Base-by-base conservation (phyloP, 1,284 basidiomycete genomes). In the Cerioporus squamosus region DNA sequence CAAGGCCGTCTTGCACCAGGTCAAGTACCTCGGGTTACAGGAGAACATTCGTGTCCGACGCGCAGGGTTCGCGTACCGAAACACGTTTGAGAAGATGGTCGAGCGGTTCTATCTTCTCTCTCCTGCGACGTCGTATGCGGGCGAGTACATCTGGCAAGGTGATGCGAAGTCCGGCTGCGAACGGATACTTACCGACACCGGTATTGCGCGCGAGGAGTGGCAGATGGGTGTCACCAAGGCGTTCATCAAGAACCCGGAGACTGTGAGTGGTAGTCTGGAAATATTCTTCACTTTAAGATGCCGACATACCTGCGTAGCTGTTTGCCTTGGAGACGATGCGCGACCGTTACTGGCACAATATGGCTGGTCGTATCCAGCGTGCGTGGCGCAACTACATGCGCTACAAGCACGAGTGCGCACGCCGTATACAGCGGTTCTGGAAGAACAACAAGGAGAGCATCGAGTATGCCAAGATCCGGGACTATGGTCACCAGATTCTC, bases 181-280 rank as follows among this genome's bases (percentile, higher is more conserved):
- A 76, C 87, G 88, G 66, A 99, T 99, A 63, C 79, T 99, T 49
- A 92, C 84, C 63, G 97, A 99, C 70, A 97, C 95, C 15, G 96
- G 96, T 44, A 99, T 99, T 66, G 86, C 94, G 2, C 90, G 87
- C 68, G 97, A 98, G 55, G 96, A 99, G 75, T 99, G 97, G 97
- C 97, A 99, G 77, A 97, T 99, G 95, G 97, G 97, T 64, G 87
- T 91, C 2, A 97, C 97, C 12, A 99, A 99, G 72, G 97, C 97
- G 0, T 99, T 99, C 75, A 99, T 99, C 79, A 99, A 99, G 83
- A 98, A 97, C 72, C 97, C 97, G 0, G 97, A 99, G 75, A 99
- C 97, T 40, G 94, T 95, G 69, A 65, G 33, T 36, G 3, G 9
- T 12, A 15, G 6, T 36, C 33, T 29, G 8, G 4, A 29, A 29